A percentile compares a stretch with the other conserved stretches of the same genome.
Conservation (phyloP, 352 stramenopile genomes). For the Globisporangium paroecandrum region DNA sequence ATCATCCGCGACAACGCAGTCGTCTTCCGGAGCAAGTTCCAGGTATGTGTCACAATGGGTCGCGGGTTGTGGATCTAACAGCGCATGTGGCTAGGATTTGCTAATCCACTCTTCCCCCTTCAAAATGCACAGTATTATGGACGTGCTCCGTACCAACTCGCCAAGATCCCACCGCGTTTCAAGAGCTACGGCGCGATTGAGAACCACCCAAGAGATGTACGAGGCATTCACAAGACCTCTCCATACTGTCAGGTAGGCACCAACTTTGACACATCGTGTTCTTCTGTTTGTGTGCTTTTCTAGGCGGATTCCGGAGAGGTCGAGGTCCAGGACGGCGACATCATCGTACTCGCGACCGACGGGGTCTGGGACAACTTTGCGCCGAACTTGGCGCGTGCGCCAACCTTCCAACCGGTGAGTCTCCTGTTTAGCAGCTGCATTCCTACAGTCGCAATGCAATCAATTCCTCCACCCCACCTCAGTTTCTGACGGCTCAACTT, state of each 20-base stretch:
- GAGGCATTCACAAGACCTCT: constrained; percentile 9
- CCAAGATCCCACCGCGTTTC: constrained; percentile 71
- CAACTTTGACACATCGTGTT: background rate
- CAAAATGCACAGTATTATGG: constrained; percentile 47
- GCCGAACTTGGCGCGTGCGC: constrained; percentile 40
- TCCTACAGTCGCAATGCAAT: background rate
- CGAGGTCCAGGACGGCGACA: constrained; percentile 66
- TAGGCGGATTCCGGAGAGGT: constrained; percentile 71
- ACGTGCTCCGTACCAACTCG: constrained; percentile 70
- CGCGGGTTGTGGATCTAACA: background rate
- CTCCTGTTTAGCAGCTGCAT: background rate
- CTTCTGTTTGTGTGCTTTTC: background rate
- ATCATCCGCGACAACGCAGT: constrained; percentile 62
- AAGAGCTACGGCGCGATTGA: constrained; percentile 78
- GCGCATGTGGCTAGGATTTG: background rate
- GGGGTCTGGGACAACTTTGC: constrained; percentile 84
- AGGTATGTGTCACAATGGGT: constrained; percentile 24
- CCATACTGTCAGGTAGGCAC: background rate
- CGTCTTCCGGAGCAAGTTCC: constrained; percentile 74
- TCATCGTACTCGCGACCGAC: constrained; percentile 78
- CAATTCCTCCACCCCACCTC: background rate
- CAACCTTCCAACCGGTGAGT: constrained; percentile 57
- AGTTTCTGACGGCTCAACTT: background rate
- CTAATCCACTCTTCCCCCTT: constrained; percentile 2
- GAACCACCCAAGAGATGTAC: constrained; percentile 67